Evolutionary conservation across 306 rosid species (phyloP), one percentile per base, ranked within the genome.

Genomic region (Alnus rubra): DNA sequence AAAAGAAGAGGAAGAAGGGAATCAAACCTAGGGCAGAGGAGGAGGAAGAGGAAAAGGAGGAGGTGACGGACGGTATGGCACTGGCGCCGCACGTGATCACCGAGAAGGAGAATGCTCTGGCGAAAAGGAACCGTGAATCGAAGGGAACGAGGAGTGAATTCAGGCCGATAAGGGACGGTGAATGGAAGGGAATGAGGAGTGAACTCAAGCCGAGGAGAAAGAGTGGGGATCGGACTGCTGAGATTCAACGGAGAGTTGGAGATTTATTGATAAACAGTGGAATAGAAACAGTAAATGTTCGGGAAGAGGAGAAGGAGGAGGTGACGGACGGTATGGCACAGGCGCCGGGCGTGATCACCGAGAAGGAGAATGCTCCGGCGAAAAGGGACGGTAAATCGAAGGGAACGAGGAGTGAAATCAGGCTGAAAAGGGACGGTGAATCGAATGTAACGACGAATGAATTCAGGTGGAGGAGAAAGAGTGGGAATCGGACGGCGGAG

Each of bases 241-340:
- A 82, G 70, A 73, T 68, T 77, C 87, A 84, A 69, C 23, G 31
- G 74, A 69, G 82, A 73, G 19, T 81, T 49, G 71, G 81, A 77
- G 85, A 4, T 69, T 76, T 82, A 1, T 39, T 78, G 0, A 30
- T 79, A 49, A 78, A 78, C 30, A 55, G 71, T 2, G 74, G 39
- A 48, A 74, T 16, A 16, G 82, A 44, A 13, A 74, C 79, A 37
- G 71, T 8, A 37, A 69, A 15, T 35, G 48, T 2, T 49, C 30
- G 73, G 31, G 4, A 28, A 3, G 52, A 77, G 74, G 79, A 33
- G 37, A 2, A 33, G 2, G 37, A 33, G 37, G 37, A 33, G 37
- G 50, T 58, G 74, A 56, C 4, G 65, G 16, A 23, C 28, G 28
- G 28, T 23, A 23, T 23, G 28, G 28, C 28, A 23, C 28, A 23